Evolutionary conservation across 23 red algal species (phyloP).

Genomic region (Pyropia haitanensis): DNA sequence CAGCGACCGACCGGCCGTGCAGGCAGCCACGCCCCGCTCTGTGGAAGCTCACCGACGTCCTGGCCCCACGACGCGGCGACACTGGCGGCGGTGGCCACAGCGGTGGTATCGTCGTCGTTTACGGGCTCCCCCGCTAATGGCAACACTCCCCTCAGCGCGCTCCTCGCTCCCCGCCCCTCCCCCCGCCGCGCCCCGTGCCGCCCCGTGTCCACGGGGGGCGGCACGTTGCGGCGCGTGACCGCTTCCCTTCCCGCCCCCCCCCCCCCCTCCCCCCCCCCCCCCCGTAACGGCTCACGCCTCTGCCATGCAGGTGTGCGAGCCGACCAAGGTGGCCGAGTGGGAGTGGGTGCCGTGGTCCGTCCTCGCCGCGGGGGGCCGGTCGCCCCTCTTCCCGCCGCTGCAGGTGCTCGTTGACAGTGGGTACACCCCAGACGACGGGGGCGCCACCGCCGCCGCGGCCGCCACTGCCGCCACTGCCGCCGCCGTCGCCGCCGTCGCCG

Average conservation of each 20-base stretch:
- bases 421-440: not conserved
- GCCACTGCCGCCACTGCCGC: not conserved
- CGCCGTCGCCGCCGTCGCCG: too few relatives aligned
- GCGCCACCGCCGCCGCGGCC: not conserved
- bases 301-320: not conserved
- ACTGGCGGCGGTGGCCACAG: not conserved
- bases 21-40: not conserved
- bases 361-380: not conserved
- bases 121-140: constrained; percentile 3
- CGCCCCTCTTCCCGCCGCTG: not conserved
- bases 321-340: not conserved
- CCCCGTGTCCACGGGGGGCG: constrained; percentile 3
- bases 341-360: not conserved
- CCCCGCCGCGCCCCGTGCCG: constrained; percentile 1
- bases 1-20: constrained; percentile 1
- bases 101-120: not conserved
- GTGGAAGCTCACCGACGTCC: not conserved
- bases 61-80: not conserved
- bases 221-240: not conserved
- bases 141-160: not conserved
- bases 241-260: not conserved
- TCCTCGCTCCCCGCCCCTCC: not conserved
- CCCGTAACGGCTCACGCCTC: not conserved
- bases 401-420: not conserved
- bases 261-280: not conserved